Evolutionary conservation across 129 eudicot genomes (phyloP).

Genomic region (Ambrosia trifida): DNA sequence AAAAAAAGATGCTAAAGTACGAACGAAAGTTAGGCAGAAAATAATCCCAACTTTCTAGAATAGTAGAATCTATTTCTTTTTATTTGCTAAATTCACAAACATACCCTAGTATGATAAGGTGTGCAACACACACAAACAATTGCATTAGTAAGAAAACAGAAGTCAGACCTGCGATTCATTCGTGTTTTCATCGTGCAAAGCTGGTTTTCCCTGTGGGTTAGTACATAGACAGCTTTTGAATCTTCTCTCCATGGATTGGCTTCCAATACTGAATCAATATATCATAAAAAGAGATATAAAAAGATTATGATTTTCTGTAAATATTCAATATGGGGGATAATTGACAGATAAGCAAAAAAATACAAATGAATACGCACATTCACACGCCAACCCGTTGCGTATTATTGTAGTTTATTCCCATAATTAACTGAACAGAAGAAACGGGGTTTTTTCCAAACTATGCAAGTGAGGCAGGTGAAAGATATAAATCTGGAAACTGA

Average conservation of each 20-base stretch:
- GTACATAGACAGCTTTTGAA: slow-evolving; percentile 88
- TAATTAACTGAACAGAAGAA: not conserved
- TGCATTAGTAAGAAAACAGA: not conserved
- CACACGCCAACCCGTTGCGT: not conserved
- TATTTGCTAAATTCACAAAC: not conserved
- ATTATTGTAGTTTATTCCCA: not conserved
- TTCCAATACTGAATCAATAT: slow-evolving; percentile 64
- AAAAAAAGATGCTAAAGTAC: not conserved
- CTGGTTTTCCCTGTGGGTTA: slow-evolving; percentile 89
- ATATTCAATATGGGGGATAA: not conserved
- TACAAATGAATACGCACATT: not conserved
- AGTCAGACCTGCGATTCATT: slow-evolving; percentile 75
- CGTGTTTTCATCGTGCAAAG: slow-evolving; percentile 98
- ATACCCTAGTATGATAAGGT: not conserved
- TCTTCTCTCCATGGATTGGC: slow-evolving; percentile 96
- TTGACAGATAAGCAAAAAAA: not conserved
- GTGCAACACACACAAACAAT: not conserved
- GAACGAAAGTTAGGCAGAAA: not conserved
- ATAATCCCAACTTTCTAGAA: slow-evolving; percentile 11
- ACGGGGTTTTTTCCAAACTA: not conserved
- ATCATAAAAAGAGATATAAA: not conserved
- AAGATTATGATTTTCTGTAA: not conserved
- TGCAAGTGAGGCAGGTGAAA: not conserved
- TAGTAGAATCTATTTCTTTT: slow-evolving; percentile 1
- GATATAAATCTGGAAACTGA: not conserved